Evolutionary conservation across 345 rosid species (phyloP).

Genomic region (Carallia brachiata): DNA sequence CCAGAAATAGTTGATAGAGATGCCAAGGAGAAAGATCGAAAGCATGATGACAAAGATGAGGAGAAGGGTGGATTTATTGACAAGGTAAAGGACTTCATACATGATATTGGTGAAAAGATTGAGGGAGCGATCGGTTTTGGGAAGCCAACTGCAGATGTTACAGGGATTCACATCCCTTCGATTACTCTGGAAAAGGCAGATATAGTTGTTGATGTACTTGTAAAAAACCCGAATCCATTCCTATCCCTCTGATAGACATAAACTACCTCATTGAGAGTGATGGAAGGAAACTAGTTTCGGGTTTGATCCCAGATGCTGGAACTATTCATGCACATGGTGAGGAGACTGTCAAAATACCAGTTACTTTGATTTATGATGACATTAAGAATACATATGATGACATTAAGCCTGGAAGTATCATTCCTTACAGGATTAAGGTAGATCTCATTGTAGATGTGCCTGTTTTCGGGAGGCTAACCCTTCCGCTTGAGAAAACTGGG

Average conservation of each 20-base stretch:
- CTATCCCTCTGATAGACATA: conserved; percentile 82
- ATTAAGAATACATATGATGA: conserved; percentile 73
- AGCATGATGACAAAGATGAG: conserved; percentile 57
- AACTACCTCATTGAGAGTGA: conserved; percentile 84
- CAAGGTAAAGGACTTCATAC: conserved; percentile 90
- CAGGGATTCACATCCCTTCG: conserved; percentile 68
- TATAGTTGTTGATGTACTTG: conserved; percentile 74
- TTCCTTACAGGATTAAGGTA: conserved; percentile 83
- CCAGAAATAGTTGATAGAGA: conserved; percentile 55
- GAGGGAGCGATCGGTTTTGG: conserved; percentile 90
- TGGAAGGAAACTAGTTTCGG: conserved; percentile 84
- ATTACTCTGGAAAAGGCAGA: conserved; percentile 88
- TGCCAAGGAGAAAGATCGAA: conserved; percentile 38
- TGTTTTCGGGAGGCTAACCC: conserved; percentile 74
- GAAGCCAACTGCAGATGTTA: conserved; percentile 92
- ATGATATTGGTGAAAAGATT: conserved; percentile 88
- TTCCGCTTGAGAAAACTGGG: conserved; percentile 89
- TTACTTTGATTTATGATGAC: conserved; percentile 77
- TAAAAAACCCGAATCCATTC: conserved; percentile 93
- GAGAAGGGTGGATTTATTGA: conserved; percentile 78
- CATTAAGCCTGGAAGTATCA: conserved; percentile 83
- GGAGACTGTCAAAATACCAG: conserved; percentile 88
- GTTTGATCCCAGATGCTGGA: conserved; percentile 93
- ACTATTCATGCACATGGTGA: conserved; percentile 86
- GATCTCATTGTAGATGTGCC: conserved; percentile 91